Evolutionary conservation across 768 basidiomycete genomes (phyloP).

Genomic region (Russula abietina): DNA sequence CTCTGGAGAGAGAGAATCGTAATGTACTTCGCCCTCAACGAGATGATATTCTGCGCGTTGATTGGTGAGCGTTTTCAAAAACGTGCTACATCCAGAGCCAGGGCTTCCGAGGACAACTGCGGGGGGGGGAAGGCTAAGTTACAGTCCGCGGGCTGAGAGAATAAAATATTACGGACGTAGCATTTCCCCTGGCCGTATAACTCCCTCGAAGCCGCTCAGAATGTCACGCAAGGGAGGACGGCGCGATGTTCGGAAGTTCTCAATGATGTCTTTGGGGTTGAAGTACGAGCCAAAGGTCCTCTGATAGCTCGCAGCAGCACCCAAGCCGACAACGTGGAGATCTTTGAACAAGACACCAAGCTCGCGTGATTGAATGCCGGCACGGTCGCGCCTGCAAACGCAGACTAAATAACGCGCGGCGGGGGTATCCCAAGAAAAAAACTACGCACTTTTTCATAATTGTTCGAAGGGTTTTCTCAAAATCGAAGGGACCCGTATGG

Average conservation of each 20-base stretch:
- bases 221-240: slow-evolving; percentile 60
- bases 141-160: not conserved
- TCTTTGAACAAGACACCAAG: slow-evolving; percentile 58
- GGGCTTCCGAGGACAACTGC: slow-evolving; percentile 81
- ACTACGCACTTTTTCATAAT: slow-evolving; percentile 26
- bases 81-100: slow-evolving; percentile 77
- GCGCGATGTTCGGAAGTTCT: slow-evolving; percentile 40
- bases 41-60: slow-evolving; percentile 60
- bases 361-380: slow-evolving; percentile 45
- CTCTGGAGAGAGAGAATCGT: slow-evolving; percentile 66
- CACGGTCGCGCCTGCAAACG: slow-evolving; percentile 40
- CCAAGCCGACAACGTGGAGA: slow-evolving; percentile 54
- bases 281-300: slow-evolving; percentile 58
- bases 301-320: slow-evolving; percentile 49
- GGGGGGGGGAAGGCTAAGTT: no score
- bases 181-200: slow-evolving; percentile 61
- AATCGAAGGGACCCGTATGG: slow-evolving; percentile 28
- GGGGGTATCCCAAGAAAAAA: not conserved
- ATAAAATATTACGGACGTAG: slow-evolving; percentile 43
- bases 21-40: slow-evolving; percentile 65
- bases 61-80: slow-evolving; percentile 79
- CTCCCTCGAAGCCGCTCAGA: slow-evolving; percentile 48
- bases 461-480: slow-evolving; percentile 29
- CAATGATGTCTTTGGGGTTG: slow-evolving; percentile 44
- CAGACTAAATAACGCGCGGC: not conserved